Base-by-base conservation (phyloP, 1,284 basidiomycete genomes). In the Rhodotorula sp. region DNA sequence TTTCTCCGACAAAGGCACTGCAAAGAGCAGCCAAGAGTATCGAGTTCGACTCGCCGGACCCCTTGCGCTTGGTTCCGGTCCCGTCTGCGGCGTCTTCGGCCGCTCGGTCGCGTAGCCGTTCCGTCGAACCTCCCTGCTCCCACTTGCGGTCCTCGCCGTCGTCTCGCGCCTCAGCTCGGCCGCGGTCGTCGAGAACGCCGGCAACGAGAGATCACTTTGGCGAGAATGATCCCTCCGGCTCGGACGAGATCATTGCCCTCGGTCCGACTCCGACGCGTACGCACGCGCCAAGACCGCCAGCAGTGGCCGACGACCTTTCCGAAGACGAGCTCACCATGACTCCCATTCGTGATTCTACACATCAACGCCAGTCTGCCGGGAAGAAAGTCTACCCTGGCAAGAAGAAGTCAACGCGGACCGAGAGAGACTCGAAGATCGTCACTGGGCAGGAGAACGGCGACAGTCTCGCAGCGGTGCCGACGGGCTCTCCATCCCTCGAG, bases 21-120 rank as follows among this genome's bases (percentile, higher is more conserved):
- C 53, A 18, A 1, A 54, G 17, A 10, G 26, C 12, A 17, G 6
- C 20, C 14, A n/a, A n/a, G 20, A 42, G 56, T 57, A 7, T 12
- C 22, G 4, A 42, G 2, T 29, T 55, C 7, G 66, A 67, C 22
- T 67, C 66, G 24, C 66, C 66, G 15, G 66, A 67, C 66, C 66
- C 66, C 6, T 42, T 67, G 14, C 53, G 54, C 24, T 30, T 67
- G 24, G 22, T 57, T 8, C 54, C 66, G 5, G 45, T 54, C n/a
- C 45, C 59, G 7, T 46, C 59, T 2, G 48, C 66, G 26, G 60
- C 54, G 8, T 57, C 60, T 18, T 49, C 59, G 22, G 60, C 60
- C n/a, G 46, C 33, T 20, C 5, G 33, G 6, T 56, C 60, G 6
- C 60, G 66, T 45, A 62, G 60, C 26, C n/a, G 3, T 1, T 61